Percentiles rank a stretch among this genome's conserved stretches.
Evolutionary conservation across 2,329 filamentous ascomycete species (phyloP).

Genomic region (Fusarium nurragi): DNA sequence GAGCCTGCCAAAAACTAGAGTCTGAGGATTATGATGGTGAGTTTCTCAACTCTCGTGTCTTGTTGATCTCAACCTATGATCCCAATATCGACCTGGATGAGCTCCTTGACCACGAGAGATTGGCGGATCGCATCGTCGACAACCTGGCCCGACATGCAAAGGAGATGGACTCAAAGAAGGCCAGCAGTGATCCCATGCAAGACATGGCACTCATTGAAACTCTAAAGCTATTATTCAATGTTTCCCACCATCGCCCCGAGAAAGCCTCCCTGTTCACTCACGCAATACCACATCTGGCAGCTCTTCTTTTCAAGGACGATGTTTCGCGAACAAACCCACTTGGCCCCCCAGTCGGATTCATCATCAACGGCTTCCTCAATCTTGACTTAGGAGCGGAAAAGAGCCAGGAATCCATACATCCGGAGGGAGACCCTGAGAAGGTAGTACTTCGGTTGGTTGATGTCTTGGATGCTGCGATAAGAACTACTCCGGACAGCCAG

Average conservation of each 20-base stretch:
- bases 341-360: conserved; percentile 73
- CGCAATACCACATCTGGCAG: conserved; percentile 74
- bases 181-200: conserved; percentile 67
- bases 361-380: conserved; percentile 85
- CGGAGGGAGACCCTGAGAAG: conserved; percentile 65
- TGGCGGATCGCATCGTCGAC: conserved; percentile 68
- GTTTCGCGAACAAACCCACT: conserved; percentile 72
- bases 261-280: conserved; percentile 70
- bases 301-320: conserved; percentile 70
- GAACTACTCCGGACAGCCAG: conserved; percentile 71
- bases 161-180: conserved; percentile 46
- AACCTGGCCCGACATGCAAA: conserved; percentile 77
- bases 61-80: conserved; percentile 60
- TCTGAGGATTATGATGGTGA: conserved; percentile 83
- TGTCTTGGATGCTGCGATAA: conserved; percentile 74
- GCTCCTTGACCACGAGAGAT: conserved; percentile 56
- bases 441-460: conserved; percentile 73
- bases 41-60: conserved; percentile 70
- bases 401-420: conserved; percentile 69
- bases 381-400: conserved; percentile 72
- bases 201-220: conserved; percentile 85
- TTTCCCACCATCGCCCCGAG: conserved; percentile 77
- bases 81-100: conserved; percentile 58
- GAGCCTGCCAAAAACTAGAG: conserved; percentile 76
- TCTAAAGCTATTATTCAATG: conserved; percentile 88